phyloP scores from a whole-genome alignment of 2,329 filamentous ascomycete species.

The Hypoxylon sp. region DNA sequence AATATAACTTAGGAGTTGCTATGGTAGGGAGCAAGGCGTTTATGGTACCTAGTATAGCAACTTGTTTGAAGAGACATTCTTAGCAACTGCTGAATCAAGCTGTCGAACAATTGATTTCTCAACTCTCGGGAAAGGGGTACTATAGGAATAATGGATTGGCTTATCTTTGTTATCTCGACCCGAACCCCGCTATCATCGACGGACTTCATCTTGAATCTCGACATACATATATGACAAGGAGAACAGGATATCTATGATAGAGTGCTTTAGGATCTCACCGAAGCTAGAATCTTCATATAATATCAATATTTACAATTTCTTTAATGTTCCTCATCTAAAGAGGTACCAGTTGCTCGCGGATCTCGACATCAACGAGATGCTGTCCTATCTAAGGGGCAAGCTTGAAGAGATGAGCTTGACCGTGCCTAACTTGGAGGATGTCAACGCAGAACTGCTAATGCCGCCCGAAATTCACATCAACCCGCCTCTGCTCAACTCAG shows the following conservation, averaged over 20 bases:
- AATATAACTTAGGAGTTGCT: constrained; percentile 16
- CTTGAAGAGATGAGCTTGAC: not conserved
- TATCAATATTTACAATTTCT: not conserved
- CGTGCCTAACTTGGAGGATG: not conserved
- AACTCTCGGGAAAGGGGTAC: not conserved
- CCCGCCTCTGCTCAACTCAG: constrained; percentile 80
- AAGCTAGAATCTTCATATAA: not conserved
- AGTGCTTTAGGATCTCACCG: not conserved
- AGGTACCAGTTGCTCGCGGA: not conserved
- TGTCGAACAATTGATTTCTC: not conserved
- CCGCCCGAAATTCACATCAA: constrained; percentile 68
- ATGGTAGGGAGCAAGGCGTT: constrained; percentile 8
- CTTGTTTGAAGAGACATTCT: not conserved
- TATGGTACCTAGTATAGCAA: constrained; percentile 11
- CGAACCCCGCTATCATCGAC: constrained; percentile 13
- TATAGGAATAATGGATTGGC: not conserved
- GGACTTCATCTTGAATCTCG: not conserved
- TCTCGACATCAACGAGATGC: not conserved
- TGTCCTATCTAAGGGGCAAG: not conserved
- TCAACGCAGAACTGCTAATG: not conserved
- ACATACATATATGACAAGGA: not conserved
- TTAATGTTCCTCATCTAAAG: not conserved
- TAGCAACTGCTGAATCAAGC: not conserved
- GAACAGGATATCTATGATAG: not conserved
- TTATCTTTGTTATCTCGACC: constrained; percentile 25